A percentile compares a stretch with the other conserved stretches of the same genome.
These are phyloP conservation scores for Hordeum marinum DNA, from an alignment of 176 grass and related monocot species.

Conservation along the genomic window DNA sequence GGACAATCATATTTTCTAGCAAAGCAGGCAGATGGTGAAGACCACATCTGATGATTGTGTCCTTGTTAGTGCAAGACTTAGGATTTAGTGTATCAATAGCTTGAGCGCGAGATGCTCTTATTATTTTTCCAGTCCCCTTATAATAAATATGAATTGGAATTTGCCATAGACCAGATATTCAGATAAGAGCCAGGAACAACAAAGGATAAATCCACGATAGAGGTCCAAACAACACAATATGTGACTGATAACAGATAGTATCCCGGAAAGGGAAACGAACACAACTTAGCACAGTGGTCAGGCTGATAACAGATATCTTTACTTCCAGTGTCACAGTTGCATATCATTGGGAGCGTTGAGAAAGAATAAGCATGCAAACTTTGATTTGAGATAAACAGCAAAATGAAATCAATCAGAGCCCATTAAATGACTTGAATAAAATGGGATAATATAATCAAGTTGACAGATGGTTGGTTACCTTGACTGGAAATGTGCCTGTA, in stretches of 20 bases:
- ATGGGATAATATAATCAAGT: neutral
- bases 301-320: neutral
- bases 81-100: neutral
- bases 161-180: neutral
- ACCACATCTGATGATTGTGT: constrained; percentile 27
- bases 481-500: constrained; percentile 85
- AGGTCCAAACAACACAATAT: neutral
- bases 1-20: neutral
- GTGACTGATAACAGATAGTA: neutral
- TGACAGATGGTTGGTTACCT: constrained; percentile 49
- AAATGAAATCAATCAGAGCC: neutral
- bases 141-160: neutral
- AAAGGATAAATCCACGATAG: neutral
- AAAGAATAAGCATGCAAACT: constrained; percentile 15
- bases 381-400: neutral
- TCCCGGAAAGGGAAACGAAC: neutral
- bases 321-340: neutral
- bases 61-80: constrained; percentile 8
- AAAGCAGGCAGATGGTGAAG: neutral
- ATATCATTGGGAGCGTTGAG: neutral
- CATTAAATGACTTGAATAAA: neutral
- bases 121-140: neutral
- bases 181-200: neutral
- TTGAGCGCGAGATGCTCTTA: neutral
- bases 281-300: neutral